Evolutionary conservation across 768 basidiomycete genomes (phyloP).

Genomic region (Hydnomerulius pinastri): DNA sequence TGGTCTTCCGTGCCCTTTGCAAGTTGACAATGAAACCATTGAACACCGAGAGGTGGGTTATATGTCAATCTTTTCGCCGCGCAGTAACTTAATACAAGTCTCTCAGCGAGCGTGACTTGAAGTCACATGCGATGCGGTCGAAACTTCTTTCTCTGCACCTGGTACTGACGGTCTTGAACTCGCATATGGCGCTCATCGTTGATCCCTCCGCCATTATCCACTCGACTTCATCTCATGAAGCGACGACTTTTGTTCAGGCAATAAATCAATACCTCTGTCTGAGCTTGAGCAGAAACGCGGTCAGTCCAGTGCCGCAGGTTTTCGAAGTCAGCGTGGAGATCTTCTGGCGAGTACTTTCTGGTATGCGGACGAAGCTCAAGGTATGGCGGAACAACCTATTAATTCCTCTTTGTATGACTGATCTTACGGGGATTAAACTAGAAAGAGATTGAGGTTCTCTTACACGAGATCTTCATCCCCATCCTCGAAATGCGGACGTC

Average conservation of each 20-base stretch:
- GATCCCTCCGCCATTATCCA: slow-evolving; percentile 89
- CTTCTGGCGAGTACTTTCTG: slow-evolving; percentile 94
- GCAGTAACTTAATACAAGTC: slow-evolving; percentile 14
- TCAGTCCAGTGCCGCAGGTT: slow-evolving; percentile 93
- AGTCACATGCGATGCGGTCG: slow-evolving; percentile 96
- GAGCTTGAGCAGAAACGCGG: slow-evolving; percentile 90
- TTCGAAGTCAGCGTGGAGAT: slow-evolving; percentile 99
- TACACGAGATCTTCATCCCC: slow-evolving; percentile 98
- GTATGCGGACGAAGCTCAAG: slow-evolving; percentile 95
- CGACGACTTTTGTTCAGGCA: slow-evolving; percentile 88
- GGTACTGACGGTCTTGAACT: slow-evolving; percentile 87
- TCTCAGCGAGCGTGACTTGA: slow-evolving; percentile 87
- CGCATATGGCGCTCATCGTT: slow-evolving; percentile 88
- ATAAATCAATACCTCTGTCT: slow-evolving; percentile 96
- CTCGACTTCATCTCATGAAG: slow-evolving; percentile 85
- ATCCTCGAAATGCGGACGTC: slow-evolving; percentile 98
- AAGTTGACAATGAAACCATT: slow-evolving; percentile 98
- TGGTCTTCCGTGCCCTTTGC: slow-evolving; percentile 95
- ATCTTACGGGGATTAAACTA: slow-evolving; percentile 35
- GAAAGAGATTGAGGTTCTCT: slow-evolving; percentile 99
- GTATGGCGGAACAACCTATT: slow-evolving; percentile 37
- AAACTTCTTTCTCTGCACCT: slow-evolving; percentile 94
- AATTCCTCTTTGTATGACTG: slow-evolving; percentile 5
- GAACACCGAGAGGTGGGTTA: slow-evolving; percentile 81
- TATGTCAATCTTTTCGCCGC: background rate